Conservation (phyloP, 768 basidiomycete genomes). For the Russula foetens region DNA sequence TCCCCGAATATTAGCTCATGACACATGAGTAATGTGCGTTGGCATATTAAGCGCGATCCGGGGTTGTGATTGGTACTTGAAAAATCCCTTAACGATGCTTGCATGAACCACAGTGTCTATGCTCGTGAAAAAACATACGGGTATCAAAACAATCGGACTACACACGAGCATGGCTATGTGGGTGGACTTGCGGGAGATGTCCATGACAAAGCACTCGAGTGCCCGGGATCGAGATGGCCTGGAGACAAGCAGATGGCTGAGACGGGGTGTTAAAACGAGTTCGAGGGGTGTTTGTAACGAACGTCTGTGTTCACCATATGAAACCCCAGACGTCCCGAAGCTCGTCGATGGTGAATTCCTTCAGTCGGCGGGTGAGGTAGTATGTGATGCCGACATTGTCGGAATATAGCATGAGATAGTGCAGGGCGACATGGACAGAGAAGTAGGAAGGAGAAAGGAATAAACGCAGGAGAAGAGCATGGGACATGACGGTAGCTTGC, state of each 20-base stretch:
- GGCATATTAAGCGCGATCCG: constrained; percentile 82
- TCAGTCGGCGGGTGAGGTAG: constrained; percentile 73
- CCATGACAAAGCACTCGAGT: constrained; percentile 88
- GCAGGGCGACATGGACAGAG: constrained; percentile 87
- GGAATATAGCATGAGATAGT: constrained; percentile 73
- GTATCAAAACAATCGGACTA: constrained; percentile 24
- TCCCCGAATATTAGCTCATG: constrained; percentile 97
- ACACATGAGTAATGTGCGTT: constrained; percentile 82
- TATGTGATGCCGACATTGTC: constrained; percentile 91
- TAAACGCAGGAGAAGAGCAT: constrained; percentile 83
- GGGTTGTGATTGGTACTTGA: constrained; percentile 49
- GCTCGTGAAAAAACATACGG: constrained; percentile 9
- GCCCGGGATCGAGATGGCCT: constrained; percentile 87
- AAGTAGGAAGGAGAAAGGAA: constrained; percentile 92
- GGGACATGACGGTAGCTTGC: constrained; percentile 35
- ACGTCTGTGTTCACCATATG: constrained; percentile 49
- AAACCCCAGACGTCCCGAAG: constrained; percentile 86
- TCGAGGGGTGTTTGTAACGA: constrained; percentile 18
- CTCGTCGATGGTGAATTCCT: constrained; percentile 57
- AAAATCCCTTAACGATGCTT: constrained; percentile 85
- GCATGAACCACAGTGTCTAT: constrained; percentile 98
- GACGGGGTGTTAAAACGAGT: constrained; percentile 28
- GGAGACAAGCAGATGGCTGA: constrained; percentile 89
- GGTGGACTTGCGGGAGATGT: constrained; percentile 81
- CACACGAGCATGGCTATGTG: constrained; percentile 94